These are phyloP conservation scores for Xerocomellus chrysenteron DNA, from an alignment of 768 basidiomycete genomes.

Conservation along the genomic window DNA sequence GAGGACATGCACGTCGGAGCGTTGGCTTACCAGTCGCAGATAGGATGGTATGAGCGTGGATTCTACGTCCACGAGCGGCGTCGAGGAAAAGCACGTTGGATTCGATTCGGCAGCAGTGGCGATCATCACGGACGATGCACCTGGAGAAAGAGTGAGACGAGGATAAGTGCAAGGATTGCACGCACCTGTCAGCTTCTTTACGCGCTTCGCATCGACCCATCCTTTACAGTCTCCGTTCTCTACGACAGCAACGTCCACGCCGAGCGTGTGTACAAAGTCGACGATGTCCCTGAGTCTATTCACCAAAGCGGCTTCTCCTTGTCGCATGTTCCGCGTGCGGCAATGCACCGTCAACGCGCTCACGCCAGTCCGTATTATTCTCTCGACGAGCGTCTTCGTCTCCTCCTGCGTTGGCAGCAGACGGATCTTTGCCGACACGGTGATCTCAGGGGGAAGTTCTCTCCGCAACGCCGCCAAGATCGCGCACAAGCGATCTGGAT, in stretches of 20 bases:
- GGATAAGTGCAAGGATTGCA: background rate
- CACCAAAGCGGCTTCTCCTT: conserved; percentile 73
- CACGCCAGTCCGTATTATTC: conserved; percentile 85
- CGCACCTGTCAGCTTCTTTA: conserved; percentile 74
- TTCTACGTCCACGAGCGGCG: conserved; percentile 67
- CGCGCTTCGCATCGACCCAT: conserved; percentile 73
- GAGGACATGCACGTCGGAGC: background rate
- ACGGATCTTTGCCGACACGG: conserved; percentile 93
- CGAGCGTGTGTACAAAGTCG: conserved; percentile 72
- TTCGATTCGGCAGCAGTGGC: too few species aligned
- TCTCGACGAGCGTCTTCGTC: conserved; percentile 85
- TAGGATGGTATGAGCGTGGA: conserved; percentile 68
- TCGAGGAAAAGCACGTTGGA: conserved; percentile 35
- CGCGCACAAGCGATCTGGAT: conserved; percentile 85
- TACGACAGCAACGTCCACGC: conserved; percentile 79
- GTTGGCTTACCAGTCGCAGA: conserved; percentile 58
- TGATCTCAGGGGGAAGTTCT: conserved; percentile 72
- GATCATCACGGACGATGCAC: too few species aligned
- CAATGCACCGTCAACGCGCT: conserved; percentile 93
- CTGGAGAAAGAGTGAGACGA: too few species aligned
- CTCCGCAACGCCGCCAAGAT: conserved; percentile 79
- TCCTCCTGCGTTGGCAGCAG: conserved; percentile 83
- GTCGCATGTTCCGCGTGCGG: conserved; percentile 89
- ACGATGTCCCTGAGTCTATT: conserved; percentile 83
- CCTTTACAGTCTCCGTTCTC: conserved; percentile 92